Evolutionary conservation across 2,329 filamentous ascomycete species (phyloP).

Genomic region (Exophiala calicioides): DNA sequence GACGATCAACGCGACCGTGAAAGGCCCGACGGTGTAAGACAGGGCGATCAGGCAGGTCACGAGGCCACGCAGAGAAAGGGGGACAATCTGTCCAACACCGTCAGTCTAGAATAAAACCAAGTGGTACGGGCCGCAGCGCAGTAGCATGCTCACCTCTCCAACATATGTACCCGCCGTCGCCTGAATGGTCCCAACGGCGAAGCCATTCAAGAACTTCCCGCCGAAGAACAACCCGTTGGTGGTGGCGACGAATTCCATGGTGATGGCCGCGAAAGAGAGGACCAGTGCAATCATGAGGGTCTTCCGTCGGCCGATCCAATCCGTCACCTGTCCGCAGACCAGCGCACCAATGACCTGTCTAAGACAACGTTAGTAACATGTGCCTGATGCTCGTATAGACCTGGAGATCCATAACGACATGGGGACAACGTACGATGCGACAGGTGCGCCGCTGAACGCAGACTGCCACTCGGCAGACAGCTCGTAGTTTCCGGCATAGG

Average conservation of each 20-base stretch:
- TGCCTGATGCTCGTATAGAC: neutral
- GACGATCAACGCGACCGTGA: conserved; percentile 42
- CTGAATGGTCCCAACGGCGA: conserved; percentile 50
- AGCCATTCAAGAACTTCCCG: conserved; percentile 48
- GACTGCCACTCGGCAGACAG: conserved; percentile 54
- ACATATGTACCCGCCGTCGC: conserved; percentile 49
- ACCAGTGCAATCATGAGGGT: conserved; percentile 26
- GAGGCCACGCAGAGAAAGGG: conserved; percentile 51
- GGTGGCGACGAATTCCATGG: conserved; percentile 38
- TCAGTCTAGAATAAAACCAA: conserved; percentile 16
- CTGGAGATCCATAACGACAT: too few relatives aligned
- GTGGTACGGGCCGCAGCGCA: too few relatives aligned
- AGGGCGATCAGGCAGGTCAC: conserved; percentile 47
- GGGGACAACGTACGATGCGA: conserved; percentile 13
- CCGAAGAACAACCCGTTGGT: conserved; percentile 44
- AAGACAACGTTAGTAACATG: neutral
- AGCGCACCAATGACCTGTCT: conserved; percentile 9
- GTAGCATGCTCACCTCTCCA: conserved; percentile 35
- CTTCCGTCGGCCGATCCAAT: conserved; percentile 42
- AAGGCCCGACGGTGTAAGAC: conserved; percentile 44
- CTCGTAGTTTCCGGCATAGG: conserved; percentile 43
- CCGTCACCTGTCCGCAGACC: conserved; percentile 37
- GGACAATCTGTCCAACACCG: conserved; percentile 42
- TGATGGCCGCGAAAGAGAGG: conserved; percentile 33
- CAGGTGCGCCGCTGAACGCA: conserved; percentile 43